Conservation (phyloP, 1,284 basidiomycete species). For the Amylostereum areolatum region DNA sequence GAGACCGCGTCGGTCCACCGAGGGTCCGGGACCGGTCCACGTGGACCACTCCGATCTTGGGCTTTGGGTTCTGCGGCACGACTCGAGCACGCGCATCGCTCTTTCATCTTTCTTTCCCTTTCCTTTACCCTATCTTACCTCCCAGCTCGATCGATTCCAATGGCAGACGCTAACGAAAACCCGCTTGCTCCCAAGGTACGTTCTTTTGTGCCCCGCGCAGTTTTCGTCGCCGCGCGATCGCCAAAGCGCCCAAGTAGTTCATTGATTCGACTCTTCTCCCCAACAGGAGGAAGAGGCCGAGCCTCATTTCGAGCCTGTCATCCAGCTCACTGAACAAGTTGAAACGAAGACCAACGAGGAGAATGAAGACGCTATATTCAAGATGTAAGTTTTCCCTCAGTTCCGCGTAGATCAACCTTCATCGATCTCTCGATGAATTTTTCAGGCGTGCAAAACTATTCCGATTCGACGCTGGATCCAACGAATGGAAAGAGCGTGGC, state of each 20-base stretch:
- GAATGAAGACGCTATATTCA: constrained; percentile 91
- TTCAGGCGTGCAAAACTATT: constrained; percentile 96
- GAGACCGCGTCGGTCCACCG: too few relatives aligned
- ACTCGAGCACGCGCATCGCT: constrained; percentile 11
- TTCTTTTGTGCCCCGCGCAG: constrained; percentile 12
- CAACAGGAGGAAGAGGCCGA: constrained; percentile 80
- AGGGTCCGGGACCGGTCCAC: too few relatives aligned
- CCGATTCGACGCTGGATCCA: constrained; percentile 78
- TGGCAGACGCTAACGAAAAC: constrained; percentile 56
- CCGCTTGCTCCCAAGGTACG: constrained; percentile 67
- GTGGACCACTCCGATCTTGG: too few relatives aligned
- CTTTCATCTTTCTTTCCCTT: constrained; percentile 27
- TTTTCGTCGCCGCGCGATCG: background rate
- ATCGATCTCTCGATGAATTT: constrained; percentile 1
- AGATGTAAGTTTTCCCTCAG: constrained; percentile 71
- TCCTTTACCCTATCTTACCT: constrained; percentile 16
- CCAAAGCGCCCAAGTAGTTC: background rate
- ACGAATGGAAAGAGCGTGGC: constrained; percentile 97
- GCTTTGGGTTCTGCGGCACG: constrained; percentile 3
- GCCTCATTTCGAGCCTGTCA: constrained; percentile 93
- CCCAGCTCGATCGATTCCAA: constrained; percentile 24
- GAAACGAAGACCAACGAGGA: constrained; percentile 96
- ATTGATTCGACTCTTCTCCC: constrained; percentile 11
- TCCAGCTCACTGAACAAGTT: constrained; percentile 95
- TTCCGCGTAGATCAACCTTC: constrained; percentile 4